phyloP scores from a whole-genome alignment of 129 eudicot species.

The Lactuca saligna region DNA sequence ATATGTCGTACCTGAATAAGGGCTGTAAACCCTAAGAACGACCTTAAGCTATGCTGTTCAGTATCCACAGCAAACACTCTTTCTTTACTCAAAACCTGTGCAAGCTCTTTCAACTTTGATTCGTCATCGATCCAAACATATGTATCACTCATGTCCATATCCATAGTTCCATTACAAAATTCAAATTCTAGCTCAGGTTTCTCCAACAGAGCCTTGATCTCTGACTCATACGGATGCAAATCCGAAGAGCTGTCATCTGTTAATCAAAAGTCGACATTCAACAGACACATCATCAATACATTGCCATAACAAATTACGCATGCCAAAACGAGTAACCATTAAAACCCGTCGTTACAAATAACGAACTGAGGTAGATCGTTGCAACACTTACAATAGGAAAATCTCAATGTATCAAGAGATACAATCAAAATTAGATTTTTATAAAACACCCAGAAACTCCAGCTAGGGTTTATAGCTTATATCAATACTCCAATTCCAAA shows the following conservation, averaged over 20 bases:
- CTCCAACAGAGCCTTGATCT: slow-evolving; percentile 54
- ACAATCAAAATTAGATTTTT: background rate
- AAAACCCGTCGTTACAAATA: background rate
- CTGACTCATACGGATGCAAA: slow-evolving; percentile 67
- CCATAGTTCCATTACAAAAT: slow-evolving; percentile 25
- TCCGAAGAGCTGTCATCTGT: slow-evolving; percentile 37
- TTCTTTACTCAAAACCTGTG: slow-evolving; percentile 59
- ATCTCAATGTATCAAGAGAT: slow-evolving; percentile 1
- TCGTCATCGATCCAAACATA: slow-evolving; percentile 76
- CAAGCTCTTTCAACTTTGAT: slow-evolving; percentile 57
- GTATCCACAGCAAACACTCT: slow-evolving; percentile 84
- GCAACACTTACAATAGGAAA: background rate
- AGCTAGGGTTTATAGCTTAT: slow-evolving; percentile 28
- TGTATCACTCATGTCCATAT: slow-evolving; percentile 38
- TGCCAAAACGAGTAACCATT: slow-evolving; percentile 13
- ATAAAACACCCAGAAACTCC: slow-evolving; percentile 1
- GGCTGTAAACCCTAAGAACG: slow-evolving; percentile 90
- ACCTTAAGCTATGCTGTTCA: slow-evolving; percentile 84
- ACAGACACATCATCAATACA: slow-evolving; percentile 11
- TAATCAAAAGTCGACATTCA: slow-evolving; percentile 15
- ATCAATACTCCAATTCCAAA: background rate
- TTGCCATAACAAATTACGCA: background rate
- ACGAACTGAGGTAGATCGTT: background rate
- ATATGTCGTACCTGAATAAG: slow-evolving; percentile 61
- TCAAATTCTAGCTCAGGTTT: slow-evolving; percentile 36